A percentile compares a stretch with the other conserved stretches of the same genome.
Conservation (phyloP, 2,329 filamentous ascomycete species). For the Xylariaceae sp. region DNA sequence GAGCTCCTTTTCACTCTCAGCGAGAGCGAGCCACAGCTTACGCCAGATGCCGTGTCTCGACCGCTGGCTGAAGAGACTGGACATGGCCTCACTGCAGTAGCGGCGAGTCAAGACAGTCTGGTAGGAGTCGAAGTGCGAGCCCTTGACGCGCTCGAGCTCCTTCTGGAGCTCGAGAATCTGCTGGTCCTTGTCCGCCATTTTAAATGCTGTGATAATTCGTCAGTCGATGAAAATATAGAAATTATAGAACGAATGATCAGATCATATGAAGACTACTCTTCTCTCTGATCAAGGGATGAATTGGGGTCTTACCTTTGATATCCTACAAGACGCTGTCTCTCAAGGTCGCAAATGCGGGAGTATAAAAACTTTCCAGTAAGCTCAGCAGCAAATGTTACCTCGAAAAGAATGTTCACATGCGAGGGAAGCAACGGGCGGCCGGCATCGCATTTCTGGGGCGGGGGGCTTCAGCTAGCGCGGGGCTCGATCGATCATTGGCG, state of each 20-base stretch:
- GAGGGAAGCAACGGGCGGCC: no score
- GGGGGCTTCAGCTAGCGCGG: neutral
- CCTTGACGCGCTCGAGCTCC: constrained; percentile 13
- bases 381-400: neutral
- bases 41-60: constrained; percentile 69
- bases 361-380: constrained; percentile 1
- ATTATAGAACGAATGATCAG: neutral
- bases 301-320: neutral
- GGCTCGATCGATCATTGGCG: neutral
- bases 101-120: constrained; percentile 65
- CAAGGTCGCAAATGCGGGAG: neutral
- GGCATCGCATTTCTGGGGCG: neutral
- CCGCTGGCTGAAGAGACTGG: constrained; percentile 71
- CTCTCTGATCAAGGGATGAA: neutral
- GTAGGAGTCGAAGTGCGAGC: constrained; percentile 45
- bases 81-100: constrained; percentile 73
- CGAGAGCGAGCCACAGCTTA: constrained; percentile 78
- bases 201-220: neutral
- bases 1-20: constrained; percentile 75
- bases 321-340: neutral
- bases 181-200: constrained; percentile 14
- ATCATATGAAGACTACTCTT: neutral
- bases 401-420: no score
- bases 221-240: neutral
- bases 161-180: constrained; percentile 12